Evolutionary conservation across 2,329 filamentous ascomycete genomes (phyloP), one percentile per base, ranked within the genome.

Genomic region (Penicillium sp.): DNA sequence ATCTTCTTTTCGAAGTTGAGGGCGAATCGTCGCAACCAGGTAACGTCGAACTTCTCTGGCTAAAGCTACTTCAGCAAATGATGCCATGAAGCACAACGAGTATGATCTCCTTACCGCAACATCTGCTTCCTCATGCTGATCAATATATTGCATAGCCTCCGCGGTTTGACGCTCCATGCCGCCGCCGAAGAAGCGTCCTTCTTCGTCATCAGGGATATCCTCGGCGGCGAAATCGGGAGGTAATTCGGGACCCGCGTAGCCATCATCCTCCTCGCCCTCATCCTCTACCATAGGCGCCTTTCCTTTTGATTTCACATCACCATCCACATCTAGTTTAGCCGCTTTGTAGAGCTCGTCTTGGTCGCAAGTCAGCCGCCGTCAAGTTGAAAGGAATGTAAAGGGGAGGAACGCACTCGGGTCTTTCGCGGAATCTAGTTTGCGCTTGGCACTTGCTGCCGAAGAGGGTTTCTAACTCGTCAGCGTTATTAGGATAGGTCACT

Each of bases 181-280:
- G 47, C 89, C 87, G 39, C 91, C 93, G 61, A 96, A 98, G 74
- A 98, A 98, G 10, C 93, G 84, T 1, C 91, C 93, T 56, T 95
- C 93, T 46, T 95, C 88, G 60, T 95, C 90, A 58, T 91, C 87
- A 7, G 67, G 74, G 70, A 78, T 73, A 41, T 81, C 77, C 44
- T 78, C n/a, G n/a, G n/a, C 80, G 32, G 76, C 72, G 24, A 79
- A 74, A 54, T 80, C 79, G 6, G 75, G 75, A 13, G 80, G 77
- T 31, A 78, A 70, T 38, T 80, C 75, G 1, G 77, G 77, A 0
- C 77, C 78, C 2, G 78, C 69, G 48, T 72, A 68, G 24, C 68
- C 68, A 19, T 75, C 75, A n/a, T 70, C 69, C 4, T 62, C 55
- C 12, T 73, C 74, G 34, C n/a, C n/a, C n/a, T n/a, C n/a, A n/a